These are phyloP conservation scores for Cystobasidiaceae sp. DNA, from an alignment of 1,284 basidiomycete species.

Conservation along the genomic window DNA sequence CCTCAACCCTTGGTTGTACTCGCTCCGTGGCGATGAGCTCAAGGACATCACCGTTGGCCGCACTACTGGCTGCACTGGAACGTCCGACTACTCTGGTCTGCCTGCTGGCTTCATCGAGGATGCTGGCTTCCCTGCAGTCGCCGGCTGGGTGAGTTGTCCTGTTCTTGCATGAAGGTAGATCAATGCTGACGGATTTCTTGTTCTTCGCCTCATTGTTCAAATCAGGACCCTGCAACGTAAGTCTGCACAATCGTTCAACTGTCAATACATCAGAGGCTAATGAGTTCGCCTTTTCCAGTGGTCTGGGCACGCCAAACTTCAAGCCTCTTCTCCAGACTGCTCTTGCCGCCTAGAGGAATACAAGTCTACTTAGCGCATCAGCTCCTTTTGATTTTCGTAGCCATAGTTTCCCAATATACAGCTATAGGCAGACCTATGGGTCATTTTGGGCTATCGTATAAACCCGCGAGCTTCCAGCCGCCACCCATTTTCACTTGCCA, in stretches of 20 bases:
- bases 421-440: too few relatives aligned
- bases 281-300: background rate
- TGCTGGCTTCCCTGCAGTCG: background rate
- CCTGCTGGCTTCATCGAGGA: background rate
- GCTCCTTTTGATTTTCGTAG: too few relatives aligned
- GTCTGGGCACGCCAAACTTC: background rate
- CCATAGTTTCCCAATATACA: too few relatives aligned
- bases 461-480: too few relatives aligned
- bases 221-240: background rate
- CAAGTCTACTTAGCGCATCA: too few relatives aligned
- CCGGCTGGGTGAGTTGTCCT: background rate
- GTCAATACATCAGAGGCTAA: background rate
- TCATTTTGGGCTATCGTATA: too few relatives aligned
- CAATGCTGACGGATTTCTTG: background rate
- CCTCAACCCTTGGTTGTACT: slow-evolving; percentile 53
- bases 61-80: slow-evolving; percentile 39
- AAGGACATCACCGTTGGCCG: slow-evolving; percentile 53
- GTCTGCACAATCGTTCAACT: background rate
- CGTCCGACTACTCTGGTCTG: background rate
- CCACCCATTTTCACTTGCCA: too few relatives aligned
- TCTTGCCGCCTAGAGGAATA: background rate
- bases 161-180: background rate
- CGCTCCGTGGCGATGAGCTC: slow-evolving; percentile 45
- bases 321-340: background rate
- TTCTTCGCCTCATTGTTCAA: background rate